Percentiles rank a stretch among this genome's conserved stretches.
Evolutionary conservation across 2,329 filamentous ascomycete species (phyloP).

Genomic region (Boeremia lycopersici): DNA sequence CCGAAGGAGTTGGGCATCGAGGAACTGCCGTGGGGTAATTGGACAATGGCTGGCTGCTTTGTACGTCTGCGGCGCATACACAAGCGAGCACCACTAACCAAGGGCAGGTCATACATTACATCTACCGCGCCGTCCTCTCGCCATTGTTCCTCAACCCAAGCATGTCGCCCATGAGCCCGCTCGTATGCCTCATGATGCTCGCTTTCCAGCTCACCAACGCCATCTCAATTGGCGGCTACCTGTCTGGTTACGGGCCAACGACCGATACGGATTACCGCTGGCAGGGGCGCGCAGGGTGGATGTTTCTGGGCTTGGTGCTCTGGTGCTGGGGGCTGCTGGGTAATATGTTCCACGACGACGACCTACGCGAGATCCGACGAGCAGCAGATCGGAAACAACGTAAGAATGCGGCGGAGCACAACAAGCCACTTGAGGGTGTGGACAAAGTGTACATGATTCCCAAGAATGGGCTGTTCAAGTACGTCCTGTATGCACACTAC

Average conservation of each 20-base stretch:
- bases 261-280: slow-evolving; percentile 58
- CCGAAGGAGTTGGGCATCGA: slow-evolving; percentile 63
- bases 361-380: slow-evolving; percentile 83
- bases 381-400: slow-evolving; percentile 67
- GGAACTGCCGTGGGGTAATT: slow-evolving; percentile 75
- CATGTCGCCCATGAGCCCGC: slow-evolving; percentile 85
- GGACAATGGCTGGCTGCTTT: slow-evolving; percentile 73
- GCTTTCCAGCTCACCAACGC: slow-evolving; percentile 83
- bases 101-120: slow-evolving; percentile 76
- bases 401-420: slow-evolving; percentile 52
- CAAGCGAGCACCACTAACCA: slow-evolving; percentile 7
- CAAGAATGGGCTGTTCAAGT: slow-evolving; percentile 78
- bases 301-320: slow-evolving; percentile 70
- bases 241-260: slow-evolving; percentile 78
- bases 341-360: slow-evolving; percentile 90
- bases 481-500: slow-evolving; percentile 90
- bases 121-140: slow-evolving; percentile 83
- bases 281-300: slow-evolving; percentile 52
- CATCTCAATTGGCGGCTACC: slow-evolving; percentile 76
- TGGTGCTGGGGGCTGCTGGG: slow-evolving; percentile 77
- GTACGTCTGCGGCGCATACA: slow-evolving; percentile 44
- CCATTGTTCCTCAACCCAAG: slow-evolving; percentile 81
- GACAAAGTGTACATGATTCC: slow-evolving; percentile 90
- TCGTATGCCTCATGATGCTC: slow-evolving; percentile 69
- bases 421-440: slow-evolving; percentile 58